Conservation (phyloP, 352 stramenopile species). For the Bremia lactucae region DNA sequence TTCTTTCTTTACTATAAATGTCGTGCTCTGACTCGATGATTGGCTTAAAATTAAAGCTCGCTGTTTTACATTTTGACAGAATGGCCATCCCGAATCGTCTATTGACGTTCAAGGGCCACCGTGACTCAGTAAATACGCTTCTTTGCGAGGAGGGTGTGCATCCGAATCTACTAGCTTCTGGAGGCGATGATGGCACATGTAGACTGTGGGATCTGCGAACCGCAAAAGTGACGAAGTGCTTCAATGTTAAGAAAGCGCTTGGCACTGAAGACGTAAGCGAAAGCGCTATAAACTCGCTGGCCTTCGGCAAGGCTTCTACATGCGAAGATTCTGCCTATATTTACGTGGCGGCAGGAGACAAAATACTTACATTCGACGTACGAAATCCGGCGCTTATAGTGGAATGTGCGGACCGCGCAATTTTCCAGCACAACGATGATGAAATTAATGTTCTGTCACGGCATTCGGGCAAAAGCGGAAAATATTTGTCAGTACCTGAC, state of each 20-base stretch:
- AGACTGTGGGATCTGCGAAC: conserved; percentile 63
- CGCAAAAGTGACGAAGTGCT: conserved; percentile 38
- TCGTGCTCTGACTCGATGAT: too few species aligned
- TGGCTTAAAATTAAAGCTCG: too few species aligned
- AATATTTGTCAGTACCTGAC: conserved; percentile 52
- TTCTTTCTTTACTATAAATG: too few species aligned
- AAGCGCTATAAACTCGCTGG: conserved; percentile 54
- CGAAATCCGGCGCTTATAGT: conserved; percentile 47
- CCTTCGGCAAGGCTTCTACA: conserved; percentile 27
- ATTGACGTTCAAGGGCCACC: conserved; percentile 44
- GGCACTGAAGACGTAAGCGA: conserved; percentile 21
- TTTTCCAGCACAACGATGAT: conserved; percentile 54
- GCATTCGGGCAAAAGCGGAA: conserved; percentile 34
- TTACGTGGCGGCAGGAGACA: conserved; percentile 46
- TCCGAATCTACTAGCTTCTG: conserved; percentile 44
- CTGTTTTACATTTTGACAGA: neutral
- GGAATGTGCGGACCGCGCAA: conserved; percentile 33
- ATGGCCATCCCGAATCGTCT: conserved; percentile 16
- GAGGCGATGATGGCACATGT: conserved; percentile 57
- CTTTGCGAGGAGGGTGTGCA: conserved; percentile 43
- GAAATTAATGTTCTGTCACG: conserved; percentile 57
- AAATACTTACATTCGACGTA: conserved; percentile 62
- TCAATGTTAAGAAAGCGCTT: conserved; percentile 53
- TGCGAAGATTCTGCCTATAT: conserved; percentile 26
- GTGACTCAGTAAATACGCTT: conserved; percentile 45